Evolutionary conservation across 139 green algal genomes (phyloP), one percentile per base, ranked within the genome.

Genomic region (Chlamydomonas applanata): DNA sequence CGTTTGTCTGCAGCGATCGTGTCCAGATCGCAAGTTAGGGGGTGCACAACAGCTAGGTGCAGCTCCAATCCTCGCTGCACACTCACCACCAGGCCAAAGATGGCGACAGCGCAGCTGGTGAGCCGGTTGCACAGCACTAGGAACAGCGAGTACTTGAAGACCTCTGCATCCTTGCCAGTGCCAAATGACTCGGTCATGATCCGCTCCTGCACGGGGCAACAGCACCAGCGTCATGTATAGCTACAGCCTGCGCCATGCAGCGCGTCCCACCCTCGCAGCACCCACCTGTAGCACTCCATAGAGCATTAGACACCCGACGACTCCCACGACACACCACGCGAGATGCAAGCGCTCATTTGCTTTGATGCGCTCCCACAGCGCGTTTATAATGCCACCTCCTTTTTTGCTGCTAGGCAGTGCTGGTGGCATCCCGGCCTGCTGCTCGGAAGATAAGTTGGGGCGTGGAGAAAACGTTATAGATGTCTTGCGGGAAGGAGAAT

Each of bases 61-160:
- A 40, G 29, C 30, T 9, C 29, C 30, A 54, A 35, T 32, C 36
- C 22, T 72, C 20, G 11, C 52, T 29, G 27, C 40, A 19, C 64
- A 74, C 80, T 63, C 49, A 87, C 77, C 66, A 90, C 32, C 0
- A 95, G 77, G 30, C 83, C 79, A 29, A 70, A 93, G 52, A 86
- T 88, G 1, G 94, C 94, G n/a, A 96, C 79, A 25, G 53, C 44
- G 69, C 76, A 86, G 17, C 57, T 78, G 1, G 81, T 81, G 2
- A 96, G 61, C 17, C 96, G 89, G 80, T 99, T 99, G 83, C 86
- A 95, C 13, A 98, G 87, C 61, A 99, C 96, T 33, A 99, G 79
- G 73, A 99, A 97, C 4, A 99, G 81, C 0, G 90, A 95, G 72
- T 89, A 91, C 45, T 89, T 94, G 81, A 99, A 99, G 2, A 75